Evolutionary conservation across 345 rosid genomes (phyloP).

Genomic region (Laguncularia racemosa): DNA sequence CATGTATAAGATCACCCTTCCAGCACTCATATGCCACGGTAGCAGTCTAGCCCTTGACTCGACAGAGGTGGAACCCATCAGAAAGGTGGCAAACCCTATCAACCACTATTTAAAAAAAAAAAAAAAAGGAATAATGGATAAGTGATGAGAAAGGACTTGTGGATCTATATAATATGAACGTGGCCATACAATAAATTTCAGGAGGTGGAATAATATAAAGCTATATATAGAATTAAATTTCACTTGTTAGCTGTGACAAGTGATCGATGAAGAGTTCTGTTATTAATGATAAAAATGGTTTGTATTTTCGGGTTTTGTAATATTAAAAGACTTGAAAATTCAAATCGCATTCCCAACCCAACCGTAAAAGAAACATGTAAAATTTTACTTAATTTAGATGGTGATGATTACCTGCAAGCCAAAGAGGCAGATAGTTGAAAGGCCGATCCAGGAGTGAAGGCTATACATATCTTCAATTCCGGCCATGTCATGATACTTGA

Average conservation of each 20-base stretch:
- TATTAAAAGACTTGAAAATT: no score
- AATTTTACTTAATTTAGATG: neutral
- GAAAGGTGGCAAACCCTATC: slow-evolving; percentile 40
- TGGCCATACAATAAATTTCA: no score
- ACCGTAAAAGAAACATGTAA: slow-evolving; percentile 2
- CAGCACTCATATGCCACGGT: slow-evolving; percentile 75
- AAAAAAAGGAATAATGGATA: no score
- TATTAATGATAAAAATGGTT: no score
- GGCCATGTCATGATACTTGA: slow-evolving; percentile 65
- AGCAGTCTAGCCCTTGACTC: slow-evolving; percentile 19
- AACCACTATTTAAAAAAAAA: slow-evolving; percentile 38
- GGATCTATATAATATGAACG: no score
- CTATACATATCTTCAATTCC: slow-evolving; percentile 36
- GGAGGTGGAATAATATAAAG: no score
- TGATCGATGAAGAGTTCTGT: no score
- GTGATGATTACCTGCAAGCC: slow-evolving; percentile 47
- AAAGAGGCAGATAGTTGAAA: slow-evolving; percentile 48
- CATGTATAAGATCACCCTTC: slow-evolving; percentile 66
- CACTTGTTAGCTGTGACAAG: no score
- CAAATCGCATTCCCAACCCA: no score
- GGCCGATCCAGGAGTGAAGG: slow-evolving; percentile 88
- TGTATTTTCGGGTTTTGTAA: no score
- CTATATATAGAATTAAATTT: no score
- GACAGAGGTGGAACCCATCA: slow-evolving; percentile 17
- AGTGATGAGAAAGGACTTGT: no score